Evolutionary conservation across 169 alveolate species (phyloP).

Genomic region (Neospora caninum): DNA sequence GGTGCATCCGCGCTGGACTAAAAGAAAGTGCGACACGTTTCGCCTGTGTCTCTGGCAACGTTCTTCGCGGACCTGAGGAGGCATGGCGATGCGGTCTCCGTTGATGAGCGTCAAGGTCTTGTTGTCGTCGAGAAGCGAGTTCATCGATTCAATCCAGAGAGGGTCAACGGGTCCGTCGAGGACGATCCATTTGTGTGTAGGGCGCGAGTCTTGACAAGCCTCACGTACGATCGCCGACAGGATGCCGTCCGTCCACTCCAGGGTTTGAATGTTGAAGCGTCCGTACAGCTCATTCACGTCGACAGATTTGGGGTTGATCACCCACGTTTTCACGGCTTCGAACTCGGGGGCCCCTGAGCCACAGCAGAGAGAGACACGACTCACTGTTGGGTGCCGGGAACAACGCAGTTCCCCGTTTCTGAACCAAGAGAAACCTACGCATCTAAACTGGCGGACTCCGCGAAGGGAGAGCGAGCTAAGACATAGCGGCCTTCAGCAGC

Average conservation of each 20-base stretch:
- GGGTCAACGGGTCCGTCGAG: slow-evolving; percentile 96
- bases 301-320: slow-evolving; percentile 92
- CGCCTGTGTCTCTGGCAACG: background rate
- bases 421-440: too few relatives aligned
- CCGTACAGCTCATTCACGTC: slow-evolving; percentile 91
- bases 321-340: slow-evolving; percentile 71
- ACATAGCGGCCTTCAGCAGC: too few relatives aligned
- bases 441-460: too few relatives aligned
- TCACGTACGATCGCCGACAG: slow-evolving; percentile 88
- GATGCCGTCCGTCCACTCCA: slow-evolving; percentile 95
- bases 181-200: slow-evolving; percentile 92
- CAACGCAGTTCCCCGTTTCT: too few relatives aligned
- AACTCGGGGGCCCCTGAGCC: slow-evolving; percentile 32
- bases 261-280: slow-evolving; percentile 84
- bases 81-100: slow-evolving; percentile 92
- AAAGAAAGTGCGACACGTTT: too few relatives aligned
- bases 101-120: slow-evolving; percentile 93
- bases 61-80: slow-evolving; percentile 77
- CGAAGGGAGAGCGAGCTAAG: too few relatives aligned
- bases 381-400: too few relatives aligned
- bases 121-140: slow-evolving; percentile 94
- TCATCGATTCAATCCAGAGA: slow-evolving; percentile 96
- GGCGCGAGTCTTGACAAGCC: slow-evolving; percentile 81
- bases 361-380: background rate
- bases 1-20: too few relatives aligned